A percentile compares a stretch with the other conserved stretches of the same genome.
Evolutionary conservation across 129 eudicot genomes (phyloP).

Genomic region (Solidago caesia): DNA sequence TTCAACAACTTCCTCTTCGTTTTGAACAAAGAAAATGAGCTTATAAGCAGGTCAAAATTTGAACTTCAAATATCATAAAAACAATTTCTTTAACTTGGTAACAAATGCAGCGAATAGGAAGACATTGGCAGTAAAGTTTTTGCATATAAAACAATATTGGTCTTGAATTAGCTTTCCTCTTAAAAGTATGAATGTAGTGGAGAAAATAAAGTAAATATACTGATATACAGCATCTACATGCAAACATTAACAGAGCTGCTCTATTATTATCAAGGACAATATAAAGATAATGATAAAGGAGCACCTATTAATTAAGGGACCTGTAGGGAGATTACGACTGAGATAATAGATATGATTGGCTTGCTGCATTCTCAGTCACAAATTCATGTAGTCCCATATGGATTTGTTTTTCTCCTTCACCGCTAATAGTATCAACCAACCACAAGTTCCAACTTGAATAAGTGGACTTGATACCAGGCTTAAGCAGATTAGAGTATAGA

Average conservation of each 20-base stretch:
- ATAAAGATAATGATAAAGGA: neutral
- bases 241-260: neutral
- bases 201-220: neutral
- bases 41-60: neutral
- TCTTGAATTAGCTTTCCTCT: neutral
- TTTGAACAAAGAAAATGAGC: neutral
- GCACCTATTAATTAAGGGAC: neutral
- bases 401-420: neutral
- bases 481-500: neutral
- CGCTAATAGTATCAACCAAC: conserved; percentile 17
- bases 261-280: conserved; percentile 11
- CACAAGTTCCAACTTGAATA: conserved; percentile 24
- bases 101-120: neutral
- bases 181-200: neutral
- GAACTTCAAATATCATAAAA: neutral
- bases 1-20: neutral
- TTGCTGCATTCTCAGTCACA: conserved; percentile 2
- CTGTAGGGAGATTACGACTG: conserved; percentile 2
- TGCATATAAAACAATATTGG: conserved; percentile 6
- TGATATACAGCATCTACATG: neutral
- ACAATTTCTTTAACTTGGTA: neutral
- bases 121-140: neutral
- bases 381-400: conserved; percentile 12
- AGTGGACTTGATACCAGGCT: conserved; percentile 19
- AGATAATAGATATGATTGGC: neutral